These are phyloP conservation scores for Cytospora paraplurivora DNA, from an alignment of 2,329 filamentous ascomycete genomes.

Conservation along the genomic window DNA sequence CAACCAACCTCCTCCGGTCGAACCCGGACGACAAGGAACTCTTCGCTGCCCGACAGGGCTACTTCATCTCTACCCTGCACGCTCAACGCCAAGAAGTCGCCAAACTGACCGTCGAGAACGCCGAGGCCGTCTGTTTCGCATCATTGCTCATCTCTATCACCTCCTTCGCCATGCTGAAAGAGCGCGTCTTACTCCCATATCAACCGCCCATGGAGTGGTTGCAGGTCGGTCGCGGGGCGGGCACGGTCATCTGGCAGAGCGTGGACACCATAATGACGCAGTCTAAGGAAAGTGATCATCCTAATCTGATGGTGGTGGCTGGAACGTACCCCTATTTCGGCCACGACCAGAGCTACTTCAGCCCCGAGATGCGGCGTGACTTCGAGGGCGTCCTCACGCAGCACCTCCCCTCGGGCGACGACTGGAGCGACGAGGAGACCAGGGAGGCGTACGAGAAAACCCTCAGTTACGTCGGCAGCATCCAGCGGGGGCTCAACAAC, in stretches of 20 bases:
- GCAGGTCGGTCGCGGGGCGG: constrained; percentile 34
- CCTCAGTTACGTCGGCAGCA: constrained; percentile 34
- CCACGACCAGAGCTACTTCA: constrained; percentile 35
- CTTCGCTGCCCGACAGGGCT: constrained; percentile 34
- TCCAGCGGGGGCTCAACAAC: constrained; percentile 33
- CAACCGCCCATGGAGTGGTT: constrained; percentile 35
- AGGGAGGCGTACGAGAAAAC: constrained; percentile 36
- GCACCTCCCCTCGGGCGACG: constrained; percentile 29
- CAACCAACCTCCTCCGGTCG: constrained; percentile 32
- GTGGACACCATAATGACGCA: constrained; percentile 36
- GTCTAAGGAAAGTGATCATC: constrained; percentile 47
- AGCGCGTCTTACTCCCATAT: constrained; percentile 33
- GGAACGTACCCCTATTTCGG: constrained; percentile 40
- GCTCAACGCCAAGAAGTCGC: constrained; percentile 34
- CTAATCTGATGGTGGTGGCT: constrained; percentile 46
- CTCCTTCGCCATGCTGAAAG: constrained; percentile 34
- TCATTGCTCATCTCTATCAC: constrained; percentile 34
- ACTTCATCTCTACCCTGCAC: constrained; percentile 34
- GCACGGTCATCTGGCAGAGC: constrained; percentile 35
- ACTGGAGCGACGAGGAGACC: constrained; percentile 31
- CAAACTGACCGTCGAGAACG: constrained; percentile 31
- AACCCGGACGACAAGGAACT: constrained; percentile 30
- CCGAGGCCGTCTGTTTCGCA: constrained; percentile 34
- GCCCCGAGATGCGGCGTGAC: constrained; percentile 30
- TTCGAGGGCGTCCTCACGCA: constrained; percentile 31